Conservation (phyloP, 768 basidiomycete species). For the Boletus pseudo-olivaceus region DNA sequence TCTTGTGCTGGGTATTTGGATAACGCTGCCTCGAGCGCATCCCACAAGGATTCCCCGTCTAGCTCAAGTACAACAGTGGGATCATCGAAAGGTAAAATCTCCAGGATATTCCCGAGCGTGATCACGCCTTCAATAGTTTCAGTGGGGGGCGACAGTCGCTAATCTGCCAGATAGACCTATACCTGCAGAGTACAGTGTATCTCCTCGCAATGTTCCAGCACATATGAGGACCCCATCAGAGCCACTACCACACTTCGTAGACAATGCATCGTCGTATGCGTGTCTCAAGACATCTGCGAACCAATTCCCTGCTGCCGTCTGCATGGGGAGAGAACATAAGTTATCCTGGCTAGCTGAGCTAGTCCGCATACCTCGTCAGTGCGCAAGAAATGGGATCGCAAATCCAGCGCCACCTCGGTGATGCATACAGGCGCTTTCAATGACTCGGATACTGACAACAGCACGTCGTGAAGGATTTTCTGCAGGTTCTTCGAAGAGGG, state of each 20-base stretch:
- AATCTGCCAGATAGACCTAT: constrained; percentile 1
- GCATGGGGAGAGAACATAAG: not conserved
- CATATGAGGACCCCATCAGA: constrained; percentile 81
- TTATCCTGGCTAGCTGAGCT: not conserved
- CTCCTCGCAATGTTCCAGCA: constrained; percentile 82
- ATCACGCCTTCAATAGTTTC: constrained; percentile 49
- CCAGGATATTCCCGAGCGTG: constrained; percentile 82
- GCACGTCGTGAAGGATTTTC: constrained; percentile 55
- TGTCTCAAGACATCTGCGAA: constrained; percentile 82
- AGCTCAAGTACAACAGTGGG: constrained; percentile 78
- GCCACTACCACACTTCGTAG: constrained; percentile 54
- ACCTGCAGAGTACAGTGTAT: constrained; percentile 84
- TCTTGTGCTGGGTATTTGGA: constrained; percentile 86
- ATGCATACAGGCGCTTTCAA: constrained; percentile 76
- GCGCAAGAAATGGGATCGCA: constrained; percentile 72
- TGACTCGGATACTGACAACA: constrained; percentile 66
- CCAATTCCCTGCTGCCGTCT: constrained; percentile 78
- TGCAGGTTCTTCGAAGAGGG: constrained; percentile 54
- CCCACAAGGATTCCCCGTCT: constrained; percentile 77
- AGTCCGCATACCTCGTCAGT: constrained; percentile 54
- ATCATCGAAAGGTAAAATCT: constrained; percentile 88
- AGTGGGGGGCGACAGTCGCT: not conserved
- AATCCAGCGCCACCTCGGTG: constrained; percentile 62
- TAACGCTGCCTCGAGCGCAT: constrained; percentile 68
- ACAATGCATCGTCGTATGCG: constrained; percentile 72